phyloP scores from a whole-genome alignment of 139 green algal genomes.

The Edaphochlamys debaryana region DNA sequence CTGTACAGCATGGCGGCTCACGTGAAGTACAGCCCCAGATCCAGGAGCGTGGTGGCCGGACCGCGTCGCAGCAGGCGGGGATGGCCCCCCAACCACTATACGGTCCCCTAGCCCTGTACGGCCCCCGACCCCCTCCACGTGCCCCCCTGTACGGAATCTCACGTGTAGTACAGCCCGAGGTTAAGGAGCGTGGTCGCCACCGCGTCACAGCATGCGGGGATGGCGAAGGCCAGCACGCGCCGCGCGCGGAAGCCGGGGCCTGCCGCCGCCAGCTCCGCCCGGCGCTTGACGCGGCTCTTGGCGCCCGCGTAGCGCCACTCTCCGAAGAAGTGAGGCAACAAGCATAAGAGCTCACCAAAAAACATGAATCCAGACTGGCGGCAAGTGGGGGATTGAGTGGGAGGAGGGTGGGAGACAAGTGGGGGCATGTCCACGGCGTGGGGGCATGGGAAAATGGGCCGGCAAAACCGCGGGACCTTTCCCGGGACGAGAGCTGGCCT shows the following conservation, averaged over 20 bases:
- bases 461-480: too few relatives aligned
- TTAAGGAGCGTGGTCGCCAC: conserved; percentile 85
- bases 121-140: too few relatives aligned
- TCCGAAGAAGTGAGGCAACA: conserved; percentile 74
- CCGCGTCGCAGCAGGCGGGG: too few relatives aligned
- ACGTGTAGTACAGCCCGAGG: conserved; percentile 89
- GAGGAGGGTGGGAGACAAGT: neutral
- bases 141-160: too few relatives aligned
- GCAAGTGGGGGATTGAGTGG: too few relatives aligned
- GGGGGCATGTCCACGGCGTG: neutral
- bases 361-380: conserved; percentile 83
- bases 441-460: neutral
- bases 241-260: conserved; percentile 32
- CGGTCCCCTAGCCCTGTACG: too few relatives aligned
- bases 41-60: too few relatives aligned
- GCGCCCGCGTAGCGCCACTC: neutral
- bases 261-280: conserved; percentile 27
- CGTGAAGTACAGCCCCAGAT: too few relatives aligned
- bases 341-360: conserved; percentile 76
- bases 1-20: too few relatives aligned
- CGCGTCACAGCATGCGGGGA: conserved; percentile 85
- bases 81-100: too few relatives aligned
- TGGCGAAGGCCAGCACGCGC: conserved; percentile 64
- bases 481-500: too few relatives aligned
- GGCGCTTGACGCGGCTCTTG: conserved; percentile 13